Base-by-base conservation (phyloP, 108 stramenopile genomes). In the Pseudonitzschia pungens region DNA sequence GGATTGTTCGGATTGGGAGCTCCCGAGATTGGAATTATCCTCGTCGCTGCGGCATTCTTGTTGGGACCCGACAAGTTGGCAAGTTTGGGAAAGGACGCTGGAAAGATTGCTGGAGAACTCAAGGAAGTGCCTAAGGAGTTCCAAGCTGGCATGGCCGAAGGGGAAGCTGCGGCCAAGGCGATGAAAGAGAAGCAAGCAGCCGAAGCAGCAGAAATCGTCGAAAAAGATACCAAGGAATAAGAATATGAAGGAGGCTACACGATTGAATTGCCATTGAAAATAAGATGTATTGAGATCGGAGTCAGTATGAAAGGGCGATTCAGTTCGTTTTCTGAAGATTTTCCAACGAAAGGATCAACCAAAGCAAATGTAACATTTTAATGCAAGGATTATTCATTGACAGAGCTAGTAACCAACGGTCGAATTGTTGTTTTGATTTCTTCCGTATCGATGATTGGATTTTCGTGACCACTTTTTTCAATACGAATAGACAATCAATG, bases 91-190 rank as follows among this genome's bases (percentile, higher is more conserved):
- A 96, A 95, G 80, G 96, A 97, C 71, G 91, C 92, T 16, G 96
- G 96, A 71, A 93, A 93, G 82, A 96, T 97, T 81, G 96, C 96
- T 4, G 96, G 96, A 40, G 96, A 97, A 80, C 76, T 97, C 48
- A 97, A 97, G 81, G 96, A 96, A 71, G 93, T 96, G 29, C 95
- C 95, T 31, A 93, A 95, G 69, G 95, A 97, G 70, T 97, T 97
- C 81, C 95, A 97, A 84, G 84, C 90, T 68, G 96, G 96, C 26
- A 73, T 97, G 77, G 77, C 81, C 27, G 96, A 97, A 71, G 96
- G 95, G 26, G 96, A 97, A 81, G 79, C 77, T 68, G 54, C 84
- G 71, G 92, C 92, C 40, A 82, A 84, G 77, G 36, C 48, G 42
- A 80, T 83, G 63, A 93, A 89, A 81, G 18, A 51, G 27, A 65